Evolutionary conservation across 345 rosid genomes (phyloP).

Genomic region (Gossypium mustelinum): DNA sequence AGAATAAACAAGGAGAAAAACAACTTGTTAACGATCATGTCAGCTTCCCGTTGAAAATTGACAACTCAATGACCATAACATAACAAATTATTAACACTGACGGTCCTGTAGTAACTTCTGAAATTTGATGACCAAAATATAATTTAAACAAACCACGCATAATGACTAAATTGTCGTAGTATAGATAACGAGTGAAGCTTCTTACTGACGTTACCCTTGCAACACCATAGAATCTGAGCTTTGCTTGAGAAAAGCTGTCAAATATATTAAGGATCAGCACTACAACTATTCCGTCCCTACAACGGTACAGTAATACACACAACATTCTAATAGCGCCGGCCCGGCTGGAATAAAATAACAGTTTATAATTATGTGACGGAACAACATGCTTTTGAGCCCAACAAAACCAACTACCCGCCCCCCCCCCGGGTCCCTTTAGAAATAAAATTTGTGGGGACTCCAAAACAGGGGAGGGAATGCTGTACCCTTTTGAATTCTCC

Average conservation of each 20-base stretch:
- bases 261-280: neutral
- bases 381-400: constrained; percentile 23
- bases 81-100: no score
- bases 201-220: no score
- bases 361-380: neutral
- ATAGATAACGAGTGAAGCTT: no score
- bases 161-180: no score
- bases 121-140: no score
- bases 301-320: neutral
- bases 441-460: neutral
- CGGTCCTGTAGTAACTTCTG: no score
- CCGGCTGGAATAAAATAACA: neutral
- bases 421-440: neutral
- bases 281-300: neutral
- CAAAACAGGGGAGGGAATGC: neutral
- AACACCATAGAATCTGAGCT: neutral
- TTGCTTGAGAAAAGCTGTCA: neutral
- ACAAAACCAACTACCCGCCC: neutral
- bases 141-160: no score
- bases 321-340: neutral
- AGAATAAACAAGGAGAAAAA: no score
- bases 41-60: no score
- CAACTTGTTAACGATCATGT: no score
- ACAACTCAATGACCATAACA: no score
- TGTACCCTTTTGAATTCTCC: neutral